phyloP scores from a whole-genome alignment of 495 filamentous ascomycete genomes.

The Aspergillus kassunensis region DNA sequence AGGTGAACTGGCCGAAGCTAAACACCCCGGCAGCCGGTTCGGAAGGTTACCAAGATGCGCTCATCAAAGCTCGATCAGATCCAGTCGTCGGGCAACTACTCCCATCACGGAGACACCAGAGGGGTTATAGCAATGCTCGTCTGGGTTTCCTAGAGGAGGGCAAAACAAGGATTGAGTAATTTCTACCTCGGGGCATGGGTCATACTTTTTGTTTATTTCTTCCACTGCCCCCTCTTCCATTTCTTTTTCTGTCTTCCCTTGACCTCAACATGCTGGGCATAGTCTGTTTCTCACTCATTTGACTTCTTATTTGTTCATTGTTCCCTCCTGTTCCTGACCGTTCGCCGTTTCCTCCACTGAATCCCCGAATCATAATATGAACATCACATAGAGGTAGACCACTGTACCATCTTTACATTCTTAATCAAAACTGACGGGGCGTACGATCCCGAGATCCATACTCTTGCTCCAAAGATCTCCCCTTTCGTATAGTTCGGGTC shows the following conservation, averaged over 20 bases:
- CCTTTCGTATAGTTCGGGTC: neutral
- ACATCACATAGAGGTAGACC: neutral
- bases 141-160: constrained; percentile 86
- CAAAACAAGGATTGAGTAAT: constrained; percentile 89
- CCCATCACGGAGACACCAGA: constrained; percentile 58
- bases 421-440: neutral
- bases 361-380: constrained; percentile 1
- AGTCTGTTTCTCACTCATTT: constrained; percentile 12
- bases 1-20: constrained; percentile 98
- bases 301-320: constrained; percentile 7
- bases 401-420: neutral
- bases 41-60: constrained; percentile 86
- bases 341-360: neutral
- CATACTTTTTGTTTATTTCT: neutral
- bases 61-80: constrained; percentile 70
- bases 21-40: constrained; percentile 78
- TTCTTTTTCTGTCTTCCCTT: neutral
- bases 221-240: neutral
- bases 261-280: constrained; percentile 5
- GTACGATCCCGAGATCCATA: too few relatives aligned
- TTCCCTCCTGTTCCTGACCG: neutral
- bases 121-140: constrained; percentile 71
- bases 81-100: constrained; percentile 70
- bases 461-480: too few relatives aligned
- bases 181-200: neutral